Conservation (phyloP, 1,284 basidiomycete genomes). For the Porodaedalea pini region DNA sequence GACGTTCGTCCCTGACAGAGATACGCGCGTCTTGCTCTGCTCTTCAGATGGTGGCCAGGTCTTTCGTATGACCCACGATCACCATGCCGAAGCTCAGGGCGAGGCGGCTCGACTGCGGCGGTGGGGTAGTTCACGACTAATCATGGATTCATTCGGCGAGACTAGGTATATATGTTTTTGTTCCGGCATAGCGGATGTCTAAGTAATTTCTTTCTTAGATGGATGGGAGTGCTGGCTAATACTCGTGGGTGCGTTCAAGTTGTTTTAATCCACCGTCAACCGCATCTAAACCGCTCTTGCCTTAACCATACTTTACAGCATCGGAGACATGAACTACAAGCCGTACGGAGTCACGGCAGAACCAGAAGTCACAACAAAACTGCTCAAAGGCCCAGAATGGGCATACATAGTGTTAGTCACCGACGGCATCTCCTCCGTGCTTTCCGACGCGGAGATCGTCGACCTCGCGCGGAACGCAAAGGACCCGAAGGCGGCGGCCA, state of each 20-base stretch:
- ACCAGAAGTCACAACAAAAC: constrained; percentile 82
- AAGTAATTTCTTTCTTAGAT: constrained; percentile 42
- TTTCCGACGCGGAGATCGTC: constrained; percentile 92
- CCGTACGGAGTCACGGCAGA: constrained; percentile 91
- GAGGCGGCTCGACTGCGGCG: constrained; percentile 84
- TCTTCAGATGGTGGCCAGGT: constrained; percentile 69
- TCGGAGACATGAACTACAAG: constrained; percentile 92
- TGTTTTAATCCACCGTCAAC: constrained; percentile 8
- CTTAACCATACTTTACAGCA: constrained; percentile 25
- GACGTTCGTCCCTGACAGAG: constrained; percentile 44
- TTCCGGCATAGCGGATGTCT: not conserved
- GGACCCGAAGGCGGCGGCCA: constrained; percentile 79
- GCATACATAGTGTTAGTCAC: constrained; percentile 81
- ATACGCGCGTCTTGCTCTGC: constrained; percentile 86
- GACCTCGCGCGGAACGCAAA: constrained; percentile 77
- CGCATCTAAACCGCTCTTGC: not conserved
- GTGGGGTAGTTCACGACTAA: constrained; percentile 86
- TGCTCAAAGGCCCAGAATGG: constrained; percentile 74
- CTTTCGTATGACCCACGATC: constrained; percentile 81
- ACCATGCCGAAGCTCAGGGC: constrained; percentile 87
- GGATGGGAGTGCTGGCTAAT: constrained; percentile 96
- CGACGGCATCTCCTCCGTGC: constrained; percentile 87
- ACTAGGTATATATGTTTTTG: constrained; percentile 54
- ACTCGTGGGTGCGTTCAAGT: constrained; percentile 67
- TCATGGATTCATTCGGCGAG: constrained; percentile 96